These are phyloP conservation scores for Barnettozyma sucrosica DNA, from an alignment of 805 yeast species.

Conservation along the genomic window DNA sequence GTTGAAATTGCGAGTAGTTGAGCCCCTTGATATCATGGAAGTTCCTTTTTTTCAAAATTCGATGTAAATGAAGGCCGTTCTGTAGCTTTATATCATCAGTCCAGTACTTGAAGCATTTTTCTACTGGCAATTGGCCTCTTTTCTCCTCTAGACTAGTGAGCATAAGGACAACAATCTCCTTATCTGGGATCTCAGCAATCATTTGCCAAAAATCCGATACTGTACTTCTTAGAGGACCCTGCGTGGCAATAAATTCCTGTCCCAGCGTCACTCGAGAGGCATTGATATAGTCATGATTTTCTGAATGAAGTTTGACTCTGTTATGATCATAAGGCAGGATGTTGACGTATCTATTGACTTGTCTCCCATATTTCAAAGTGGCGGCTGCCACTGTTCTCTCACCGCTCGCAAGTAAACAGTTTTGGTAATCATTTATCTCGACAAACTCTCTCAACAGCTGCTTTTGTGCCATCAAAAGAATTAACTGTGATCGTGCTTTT, in stretches of 20 bases:
- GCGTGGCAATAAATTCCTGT: constrained; percentile 58
- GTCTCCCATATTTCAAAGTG: background rate
- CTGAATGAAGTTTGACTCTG: constrained; percentile 39
- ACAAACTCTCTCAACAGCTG: constrained; percentile 1
- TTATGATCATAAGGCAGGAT: constrained; percentile 62
- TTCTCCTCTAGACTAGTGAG: constrained; percentile 70
- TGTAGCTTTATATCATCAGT: constrained; percentile 30
- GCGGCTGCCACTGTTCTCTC: background rate
- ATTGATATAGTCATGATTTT: constrained; percentile 22
- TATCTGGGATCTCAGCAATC: constrained; percentile 53
- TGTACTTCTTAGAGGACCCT: constrained; percentile 74
- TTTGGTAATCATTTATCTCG: background rate
- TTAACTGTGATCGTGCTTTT: background rate
- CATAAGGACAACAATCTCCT: constrained; percentile 63
- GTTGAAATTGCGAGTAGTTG: constrained; percentile 16
- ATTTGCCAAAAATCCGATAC: constrained; percentile 88
- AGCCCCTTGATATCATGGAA: constrained; percentile 17
- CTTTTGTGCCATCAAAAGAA: background rate
- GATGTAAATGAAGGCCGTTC: constrained; percentile 2
- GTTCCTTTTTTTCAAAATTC: background rate
- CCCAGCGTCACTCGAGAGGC: constrained; percentile 15
- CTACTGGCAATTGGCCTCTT: constrained; percentile 33
- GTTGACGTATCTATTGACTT: constrained; percentile 50
- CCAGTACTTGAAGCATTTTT: constrained; percentile 86
- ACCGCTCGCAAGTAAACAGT: background rate